Evolutionary conservation across 139 green algal species (phyloP), one percentile per base, ranked within the genome.

Genomic region (Tetradesmus lagerheimii): DNA sequence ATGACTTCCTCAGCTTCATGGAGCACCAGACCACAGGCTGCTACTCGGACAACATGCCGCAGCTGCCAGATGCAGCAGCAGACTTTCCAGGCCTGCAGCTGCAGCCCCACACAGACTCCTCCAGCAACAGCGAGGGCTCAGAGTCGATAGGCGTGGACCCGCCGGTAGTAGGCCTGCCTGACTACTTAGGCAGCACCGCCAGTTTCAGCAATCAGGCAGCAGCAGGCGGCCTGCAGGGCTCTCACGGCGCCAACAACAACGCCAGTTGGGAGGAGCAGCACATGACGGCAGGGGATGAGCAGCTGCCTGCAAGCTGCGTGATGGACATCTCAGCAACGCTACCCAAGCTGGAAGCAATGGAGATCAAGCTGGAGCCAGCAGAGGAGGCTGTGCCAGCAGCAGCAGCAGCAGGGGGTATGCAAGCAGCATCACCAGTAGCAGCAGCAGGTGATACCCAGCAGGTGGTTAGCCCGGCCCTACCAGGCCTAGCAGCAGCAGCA

Each of bases 1-100:
- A 91, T 35, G 87, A 91, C 75, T 91, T 91, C 47, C 35, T 91
- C 23, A 37, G 20, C 25, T 86, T 87, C 57, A 91, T 91, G 78
- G 87, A 91, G 37, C 87, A 86, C 20, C 77, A 80, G 78, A 85
- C 78, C 29, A 79, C 77, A 15, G 79, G 78, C 29, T 75, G 15
- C 29, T 86, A 75, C 15, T 23, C 78, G 45, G 53, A 77, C 43
- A 38, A 29, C 53, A 41, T 50, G n/a, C 76, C 76, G n/a, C 39
- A 64, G 50, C 76, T 67, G 50, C 50, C 53, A 66, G 87, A 67
- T 41, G 78, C 45, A 34, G 79, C 79, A 29, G 37, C 35, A 3
- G 53, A 47, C 87, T 80, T 86, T 9, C 38, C 78, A 12, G 57
- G 87, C 37, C 79, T 91, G 53, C 77, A 86, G 87, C 50, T 78